A percentile compares a stretch with the other conserved stretches of the same genome.
Conservation (phyloP, 306 rosid genomes). For the Adenanthera pavonina region DNA sequence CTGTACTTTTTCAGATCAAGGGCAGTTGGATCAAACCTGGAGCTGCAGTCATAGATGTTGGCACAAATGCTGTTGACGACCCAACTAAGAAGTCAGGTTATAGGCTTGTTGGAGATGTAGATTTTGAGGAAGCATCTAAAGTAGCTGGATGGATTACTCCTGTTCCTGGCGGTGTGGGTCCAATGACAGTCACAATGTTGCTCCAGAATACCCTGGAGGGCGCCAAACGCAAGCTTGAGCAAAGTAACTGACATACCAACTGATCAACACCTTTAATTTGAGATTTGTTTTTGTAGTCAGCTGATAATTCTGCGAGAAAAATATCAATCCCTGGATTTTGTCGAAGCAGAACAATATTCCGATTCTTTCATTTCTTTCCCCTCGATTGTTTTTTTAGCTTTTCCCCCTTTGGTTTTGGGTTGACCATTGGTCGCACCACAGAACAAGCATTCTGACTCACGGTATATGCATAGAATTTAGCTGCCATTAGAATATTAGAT, state of each 20-base stretch:
- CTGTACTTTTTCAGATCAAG: slow-evolving; percentile 57
- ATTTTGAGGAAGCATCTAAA: slow-evolving; percentile 83
- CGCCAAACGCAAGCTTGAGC: slow-evolving; percentile 65
- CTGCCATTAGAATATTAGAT: not conserved
- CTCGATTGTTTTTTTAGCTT: not conserved
- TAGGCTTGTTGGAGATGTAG: slow-evolving; percentile 89
- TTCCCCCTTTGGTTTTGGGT: not conserved
- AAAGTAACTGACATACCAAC: slow-evolving; percentile 42
- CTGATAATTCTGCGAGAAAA: slow-evolving; percentile 28
- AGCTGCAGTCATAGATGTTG: slow-evolving; percentile 92
- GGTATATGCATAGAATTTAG: not conserved
- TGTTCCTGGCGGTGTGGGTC: slow-evolving; percentile 96
- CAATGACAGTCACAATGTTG: slow-evolving; percentile 93
- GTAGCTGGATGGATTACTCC: slow-evolving; percentile 92
- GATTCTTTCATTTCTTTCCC: not conserved
- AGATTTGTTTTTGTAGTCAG: not conserved
- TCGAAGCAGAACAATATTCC: not conserved
- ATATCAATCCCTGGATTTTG: slow-evolving; percentile 3
- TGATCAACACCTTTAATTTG: slow-evolving; percentile 4
- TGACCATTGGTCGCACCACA: not conserved
- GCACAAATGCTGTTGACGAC: slow-evolving; percentile 87
- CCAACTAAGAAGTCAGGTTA: slow-evolving; percentile 80
- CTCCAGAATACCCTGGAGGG: slow-evolving; percentile 85
- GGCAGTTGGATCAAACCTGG: slow-evolving; percentile 97
- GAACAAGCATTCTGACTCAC: not conserved